Base-by-base conservation (phyloP, 495 filamentous ascomycete genomes). In the Penicillium canescens region DNA sequence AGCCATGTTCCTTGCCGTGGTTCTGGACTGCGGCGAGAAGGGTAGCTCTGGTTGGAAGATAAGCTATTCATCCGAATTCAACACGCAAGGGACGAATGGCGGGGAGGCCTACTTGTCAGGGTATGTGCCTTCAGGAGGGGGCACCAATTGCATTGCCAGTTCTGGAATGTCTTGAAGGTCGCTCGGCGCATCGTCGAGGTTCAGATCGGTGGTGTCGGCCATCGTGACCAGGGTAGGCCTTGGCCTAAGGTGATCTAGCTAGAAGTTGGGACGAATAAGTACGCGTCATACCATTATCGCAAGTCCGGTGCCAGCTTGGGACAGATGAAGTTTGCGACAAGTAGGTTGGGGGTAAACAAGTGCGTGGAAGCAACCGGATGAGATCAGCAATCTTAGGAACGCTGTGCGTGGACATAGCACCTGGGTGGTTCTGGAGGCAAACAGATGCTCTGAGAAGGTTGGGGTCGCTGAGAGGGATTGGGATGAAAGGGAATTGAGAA, bases 161-260 rank as follows among this genome's bases (percentile, higher is more conserved):
- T 78, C 75, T 39, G 75, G 73, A 61, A 78, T 77, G 52, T 78
- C 75, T 54, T 76, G 73, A 52, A 78, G 71, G 59, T 78, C 75
- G 58, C 72, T 76, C 13, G 73, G 74, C 49, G 73, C 75, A 51
- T 51, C 49, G 56, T 78, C 75, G 43, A 75, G 60, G 60, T 75
- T 77, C 40, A 78, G 61, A 58, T 77, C 75, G 36, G 67, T 60
- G 37, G 71, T 62, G 61, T 76, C 73, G 42, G 74, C 64, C 74
- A 77, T 77, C 56, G 37, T 57, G 55, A 41, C 46, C 40, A 39
- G 31, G 55, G 42, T 41, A 54, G 24, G 40, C 63, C 57, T 50
- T 55, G 20, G 14, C 52, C 45, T 53, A 18, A 12, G 35, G 43
- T 24, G 48, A 42, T 52, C 40, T 42, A 45, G 50, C 41, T 46